These are phyloP conservation scores for Fusarium sterilihyphosum DNA, from an alignment of 2,329 filamentous ascomycete genomes.

Conservation along the genomic window DNA sequence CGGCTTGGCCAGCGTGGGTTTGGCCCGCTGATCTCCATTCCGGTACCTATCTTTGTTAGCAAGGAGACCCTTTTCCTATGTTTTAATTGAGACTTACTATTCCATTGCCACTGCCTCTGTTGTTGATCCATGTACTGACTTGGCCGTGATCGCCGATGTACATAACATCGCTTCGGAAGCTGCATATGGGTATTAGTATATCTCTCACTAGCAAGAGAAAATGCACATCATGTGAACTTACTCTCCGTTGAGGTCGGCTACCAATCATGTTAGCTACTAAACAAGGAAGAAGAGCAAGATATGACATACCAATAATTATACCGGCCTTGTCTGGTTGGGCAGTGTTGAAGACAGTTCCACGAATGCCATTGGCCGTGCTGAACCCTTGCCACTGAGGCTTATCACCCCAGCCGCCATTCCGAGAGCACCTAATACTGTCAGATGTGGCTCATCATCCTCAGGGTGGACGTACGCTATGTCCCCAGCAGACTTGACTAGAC, in stretches of 20 bases:
- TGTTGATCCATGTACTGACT: background rate
- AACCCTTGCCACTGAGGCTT: background rate
- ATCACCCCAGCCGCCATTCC: background rate
- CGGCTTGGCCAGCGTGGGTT: background rate
- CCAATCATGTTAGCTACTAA: background rate
- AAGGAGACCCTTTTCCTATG: rapidly evolving
- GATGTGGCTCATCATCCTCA: too few relatives aligned
- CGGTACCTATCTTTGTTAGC: background rate
- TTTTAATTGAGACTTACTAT: background rate
- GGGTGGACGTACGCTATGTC: background rate
- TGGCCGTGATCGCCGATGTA: background rate
- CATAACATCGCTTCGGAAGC: background rate
- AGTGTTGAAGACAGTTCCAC: background rate
- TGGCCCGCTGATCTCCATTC: background rate
- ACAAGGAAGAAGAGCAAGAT: rapidly evolving
- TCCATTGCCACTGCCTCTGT: background rate
- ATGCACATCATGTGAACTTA: rapidly evolving
- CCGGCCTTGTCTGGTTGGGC: background rate
- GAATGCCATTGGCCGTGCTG: background rate
- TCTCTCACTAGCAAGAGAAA: rapidly evolving
- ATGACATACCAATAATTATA: background rate
- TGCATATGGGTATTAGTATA: rapidly evolving
- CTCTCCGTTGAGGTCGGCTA: conserved; percentile 1
- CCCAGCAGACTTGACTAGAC: background rate
- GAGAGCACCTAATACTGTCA: background rate